Evolutionary conservation across 495 filamentous ascomycete species (phyloP), one percentile per base, ranked within the genome.

Genomic region (Venustampulla echinocandica): DNA sequence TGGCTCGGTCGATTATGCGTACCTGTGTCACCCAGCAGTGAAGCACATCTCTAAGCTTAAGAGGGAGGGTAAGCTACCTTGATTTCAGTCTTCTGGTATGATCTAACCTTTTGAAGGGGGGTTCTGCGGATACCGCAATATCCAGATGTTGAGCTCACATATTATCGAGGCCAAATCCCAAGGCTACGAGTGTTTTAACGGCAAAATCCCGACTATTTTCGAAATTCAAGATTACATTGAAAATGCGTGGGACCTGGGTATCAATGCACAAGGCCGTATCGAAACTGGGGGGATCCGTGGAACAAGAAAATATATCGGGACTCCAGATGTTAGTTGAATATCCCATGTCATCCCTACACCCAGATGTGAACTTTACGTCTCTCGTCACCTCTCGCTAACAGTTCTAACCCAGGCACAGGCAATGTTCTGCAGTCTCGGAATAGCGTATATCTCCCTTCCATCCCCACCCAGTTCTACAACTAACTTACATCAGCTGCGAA

Each of bases 51-150:
- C 81, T 38, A 95, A 95, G 55, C 69, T 95, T 28, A 71, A 71
- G 9, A 75, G 69, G 27, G 89, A 95, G 64, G 77, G 57, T 59
- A 50, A 71, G 69, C 60, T 5, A 30, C 21, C 28, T 17, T 15
- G 11, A 36, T 18, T 20, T 10, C 14, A 47, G 20, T 3, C 10
- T 0, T 18, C 4, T 14, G 34, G 5, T 30, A 15, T 23, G 6
- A 11, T 28, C 42, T 53, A 9, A 18, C n/a, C 24, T 70, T 84
- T 6, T 36, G 7, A 17, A 55, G 53, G 90, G 25, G 87, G 87
- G 1, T 98, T 97, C 65, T 98, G 92, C 64, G 92, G 92, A n/a
- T 98, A 96, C 57, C 74, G 92, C 9, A 98, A 95, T 61, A 95
- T 96, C 32, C 92, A 98, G 57, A 94, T 95, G 87, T 59, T 95